Conservation (phyloP, 108 stramenopile genomes). For the Pseudonitzschia delicatissima region DNA sequence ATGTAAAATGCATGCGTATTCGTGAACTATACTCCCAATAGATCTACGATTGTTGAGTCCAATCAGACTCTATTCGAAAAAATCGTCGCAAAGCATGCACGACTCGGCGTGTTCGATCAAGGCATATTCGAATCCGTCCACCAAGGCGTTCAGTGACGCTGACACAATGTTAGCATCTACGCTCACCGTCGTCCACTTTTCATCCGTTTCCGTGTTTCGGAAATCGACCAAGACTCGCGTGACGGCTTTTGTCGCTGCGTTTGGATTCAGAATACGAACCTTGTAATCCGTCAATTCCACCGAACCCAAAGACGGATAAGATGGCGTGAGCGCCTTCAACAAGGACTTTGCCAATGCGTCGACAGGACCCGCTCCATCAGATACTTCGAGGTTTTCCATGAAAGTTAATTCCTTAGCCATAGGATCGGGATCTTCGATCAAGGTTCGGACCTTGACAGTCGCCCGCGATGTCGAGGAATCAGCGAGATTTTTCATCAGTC, state of each 20-base stretch:
- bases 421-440: constrained; percentile 29
- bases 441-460: constrained; percentile 83
- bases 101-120: constrained; percentile 59
- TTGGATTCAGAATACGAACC: constrained; percentile 91
- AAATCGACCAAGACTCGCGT: constrained; percentile 93
- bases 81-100: constrained; percentile 43
- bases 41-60: too few relatives aligned
- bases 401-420: constrained; percentile 20
- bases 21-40: too few relatives aligned
- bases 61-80: constrained; percentile 13
- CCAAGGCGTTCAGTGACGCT: constrained; percentile 87
- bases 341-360: constrained; percentile 86
- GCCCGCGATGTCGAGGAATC: constrained; percentile 64
- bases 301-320: constrained; percentile 64
- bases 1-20: too few relatives aligned
- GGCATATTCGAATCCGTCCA: constrained; percentile 94
- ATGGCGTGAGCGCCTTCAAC: constrained; percentile 71
- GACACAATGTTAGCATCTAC: constrained; percentile 92
- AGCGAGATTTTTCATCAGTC: constrained; percentile 47
- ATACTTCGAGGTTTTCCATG: constrained; percentile 72
- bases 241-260: constrained; percentile 81
- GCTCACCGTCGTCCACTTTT: constrained; percentile 90
- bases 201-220: constrained; percentile 28
- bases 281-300: constrained; percentile 91
- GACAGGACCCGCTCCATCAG: constrained; percentile 92